Percentiles rank a stretch among this genome's conserved stretches.
These are phyloP conservation scores for Lactifluus hygrophoroides DNA, from an alignment of 768 basidiomycete genomes.

Conservation along the genomic window DNA sequence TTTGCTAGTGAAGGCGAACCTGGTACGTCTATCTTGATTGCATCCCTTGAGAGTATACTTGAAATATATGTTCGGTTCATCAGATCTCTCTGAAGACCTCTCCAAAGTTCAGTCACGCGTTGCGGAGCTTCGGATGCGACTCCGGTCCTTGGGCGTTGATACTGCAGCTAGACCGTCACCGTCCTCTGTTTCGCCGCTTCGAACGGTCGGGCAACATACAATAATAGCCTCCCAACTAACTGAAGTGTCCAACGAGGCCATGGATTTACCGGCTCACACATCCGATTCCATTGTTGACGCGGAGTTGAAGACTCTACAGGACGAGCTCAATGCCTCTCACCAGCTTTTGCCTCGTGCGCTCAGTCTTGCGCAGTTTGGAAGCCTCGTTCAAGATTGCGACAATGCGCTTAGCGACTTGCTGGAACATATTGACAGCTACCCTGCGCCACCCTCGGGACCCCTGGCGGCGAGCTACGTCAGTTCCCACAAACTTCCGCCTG, in stretches of 20 bases:
- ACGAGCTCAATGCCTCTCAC: slow-evolving; percentile 47
- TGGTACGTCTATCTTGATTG: neutral
- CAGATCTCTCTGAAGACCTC: slow-evolving; percentile 26
- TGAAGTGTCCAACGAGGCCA: slow-evolving; percentile 37
- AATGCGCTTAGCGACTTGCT: slow-evolving; percentile 74
- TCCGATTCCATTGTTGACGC: slow-evolving; percentile 36
- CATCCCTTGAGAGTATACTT: neutral
- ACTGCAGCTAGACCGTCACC: slow-evolving; percentile 38
- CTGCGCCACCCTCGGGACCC: slow-evolving; percentile 44
- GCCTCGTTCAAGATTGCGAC: slow-evolving; percentile 51
- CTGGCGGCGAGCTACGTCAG: slow-evolving; percentile 44
- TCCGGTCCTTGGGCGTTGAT: slow-evolving; percentile 55
- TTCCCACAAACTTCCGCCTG: slow-evolving; percentile 39
- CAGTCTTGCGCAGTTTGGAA: slow-evolving; percentile 45
- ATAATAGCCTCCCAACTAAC: slow-evolving; percentile 41
- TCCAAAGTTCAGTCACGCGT: slow-evolving; percentile 43
- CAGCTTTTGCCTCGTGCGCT: slow-evolving; percentile 44
- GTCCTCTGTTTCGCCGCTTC: slow-evolving; percentile 36
- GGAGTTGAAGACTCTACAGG: slow-evolving; percentile 54
- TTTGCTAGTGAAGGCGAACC: neutral
- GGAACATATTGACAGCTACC: slow-evolving; percentile 81
- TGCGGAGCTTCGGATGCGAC: slow-evolving; percentile 45
- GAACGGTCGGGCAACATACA: slow-evolving; percentile 40
- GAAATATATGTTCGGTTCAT: neutral
- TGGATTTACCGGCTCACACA: slow-evolving; percentile 37